phyloP scores from a whole-genome alignment of 139 green algal genomes.

The Yamagishiella unicocca region DNA sequence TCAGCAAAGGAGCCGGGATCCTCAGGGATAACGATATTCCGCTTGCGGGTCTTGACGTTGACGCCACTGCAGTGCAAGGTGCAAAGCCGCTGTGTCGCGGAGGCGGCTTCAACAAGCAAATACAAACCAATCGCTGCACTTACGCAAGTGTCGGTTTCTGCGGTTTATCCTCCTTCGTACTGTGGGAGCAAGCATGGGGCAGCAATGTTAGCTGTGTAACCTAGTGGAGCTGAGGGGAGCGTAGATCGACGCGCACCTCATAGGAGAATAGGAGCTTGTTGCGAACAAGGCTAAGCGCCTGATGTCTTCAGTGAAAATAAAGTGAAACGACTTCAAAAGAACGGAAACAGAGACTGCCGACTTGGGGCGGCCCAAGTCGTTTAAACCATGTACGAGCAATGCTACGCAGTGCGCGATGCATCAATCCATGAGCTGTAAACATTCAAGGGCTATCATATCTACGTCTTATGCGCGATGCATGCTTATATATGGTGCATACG shows the following conservation, averaged over 20 bases:
- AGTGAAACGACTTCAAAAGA: too few species aligned
- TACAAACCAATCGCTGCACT: constrained; percentile 55
- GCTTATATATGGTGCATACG: too few species aligned
- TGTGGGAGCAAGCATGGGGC: constrained; percentile 56
- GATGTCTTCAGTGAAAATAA: neutral
- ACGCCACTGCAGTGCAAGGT: constrained; percentile 80
- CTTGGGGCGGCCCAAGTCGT: too few species aligned
- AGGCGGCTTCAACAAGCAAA: constrained; percentile 17
- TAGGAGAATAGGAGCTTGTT: neutral
- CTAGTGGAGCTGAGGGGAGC: neutral
- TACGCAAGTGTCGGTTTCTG: constrained; percentile 93
- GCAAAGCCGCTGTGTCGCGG: neutral
- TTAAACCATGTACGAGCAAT: too few species aligned
- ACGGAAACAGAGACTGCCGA: too few species aligned
- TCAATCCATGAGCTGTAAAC: too few species aligned
- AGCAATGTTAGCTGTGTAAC: neutral
- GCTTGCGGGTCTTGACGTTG: constrained; percentile 95
- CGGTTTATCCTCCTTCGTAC: constrained; percentile 91
- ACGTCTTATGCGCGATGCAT: too few species aligned
- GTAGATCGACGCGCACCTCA: constrained; percentile 15
- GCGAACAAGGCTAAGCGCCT: constrained; percentile 2
- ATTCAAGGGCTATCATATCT: too few species aligned
- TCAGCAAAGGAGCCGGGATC: constrained; percentile 95
- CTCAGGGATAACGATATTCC: constrained; percentile 96
- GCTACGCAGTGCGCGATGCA: too few species aligned